Base-by-base conservation (phyloP, 2,329 filamentous ascomycete species). In the Diplodia scrobiculata region DNA sequence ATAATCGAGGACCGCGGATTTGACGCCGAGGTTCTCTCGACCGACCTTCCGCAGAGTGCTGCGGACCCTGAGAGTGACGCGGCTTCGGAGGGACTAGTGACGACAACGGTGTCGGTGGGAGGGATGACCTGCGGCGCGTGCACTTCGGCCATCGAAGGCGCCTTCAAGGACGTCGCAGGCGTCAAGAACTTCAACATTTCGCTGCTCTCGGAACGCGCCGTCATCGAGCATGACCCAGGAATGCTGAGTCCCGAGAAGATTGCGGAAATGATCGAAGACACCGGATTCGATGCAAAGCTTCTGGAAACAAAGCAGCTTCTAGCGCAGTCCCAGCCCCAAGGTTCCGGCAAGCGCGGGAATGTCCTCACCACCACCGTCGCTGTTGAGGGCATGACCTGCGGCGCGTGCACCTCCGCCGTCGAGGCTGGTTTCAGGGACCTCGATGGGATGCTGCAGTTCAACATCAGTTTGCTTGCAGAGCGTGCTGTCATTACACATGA, bases 311-410 rank as follows among this genome's bases (percentile, higher is more conserved):
- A 85, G 67, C 79, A 83, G 68, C 51, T 52, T 19, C 25, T 63
- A 58, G 66, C 52, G 52, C 65, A 66, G 19, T 78, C 84, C 25
- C 66, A 69, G 14, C 69, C 68, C 41, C 75, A 73, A 55, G 69
- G 71, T 34, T 80, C 78, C 63, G 76, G 70, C 77, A 81, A 68
- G 79, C 80, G 60, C 73, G 85, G 68, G 66, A 79, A 75, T 36
- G 68, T 77, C 3, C 83, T 89, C 66, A 91, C 87, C 0, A 97
- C 93, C 0, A 98, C 93, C 0, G 84, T 99, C 19, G 88, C 91
- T 4, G 91, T 99, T 65, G 91, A 95, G 71, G 95, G 95, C 60
- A 99, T 99, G 95, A 99, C 95, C 1, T 98, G 95, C 75, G 94
- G 94, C 25, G 92, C 95, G 50, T 99, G 95, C 78, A 98, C 95